These are phyloP conservation scores for Kurtzmaniella fragi DNA, from an alignment of 805 yeast genomes.

Conservation along the genomic window DNA sequence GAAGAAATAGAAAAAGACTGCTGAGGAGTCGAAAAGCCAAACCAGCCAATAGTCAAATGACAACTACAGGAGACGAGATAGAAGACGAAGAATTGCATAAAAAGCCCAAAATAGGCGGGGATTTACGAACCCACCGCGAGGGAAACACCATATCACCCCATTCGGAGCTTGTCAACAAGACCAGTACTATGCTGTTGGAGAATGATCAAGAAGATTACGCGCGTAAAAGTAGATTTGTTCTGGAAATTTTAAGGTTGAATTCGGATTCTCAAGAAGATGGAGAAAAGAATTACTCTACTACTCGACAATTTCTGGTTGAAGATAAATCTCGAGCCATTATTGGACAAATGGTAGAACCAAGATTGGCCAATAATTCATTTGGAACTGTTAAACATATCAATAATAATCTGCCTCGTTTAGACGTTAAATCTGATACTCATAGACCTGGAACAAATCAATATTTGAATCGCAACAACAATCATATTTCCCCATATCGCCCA, in stretches of 20 bases:
- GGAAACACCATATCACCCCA: background rate
- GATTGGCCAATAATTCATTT: conserved; percentile 9
- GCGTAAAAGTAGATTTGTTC: conserved; percentile 16
- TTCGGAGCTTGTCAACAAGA: conserved; percentile 1
- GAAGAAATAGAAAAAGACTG: conserved; percentile 79
- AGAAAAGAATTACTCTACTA: conserved; percentile 29
- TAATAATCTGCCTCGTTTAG: background rate
- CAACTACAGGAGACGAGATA: conserved; percentile 1
- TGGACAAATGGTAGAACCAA: conserved; percentile 42
- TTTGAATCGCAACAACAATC: background rate
- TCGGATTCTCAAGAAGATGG: conserved; percentile 30
- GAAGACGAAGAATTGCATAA: background rate
- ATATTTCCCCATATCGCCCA: background rate
- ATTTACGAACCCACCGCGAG: background rate
- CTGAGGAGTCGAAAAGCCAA: conserved; percentile 19
- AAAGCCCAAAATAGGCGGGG: background rate
- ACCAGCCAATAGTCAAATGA: conserved; percentile 3
- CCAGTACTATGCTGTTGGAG: background rate
- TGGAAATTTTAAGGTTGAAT: conserved; percentile 30
- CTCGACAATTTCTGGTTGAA: conserved; percentile 20
- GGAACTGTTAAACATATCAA: conserved; percentile 3
- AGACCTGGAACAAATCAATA: background rate
- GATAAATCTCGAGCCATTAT: conserved; percentile 45
- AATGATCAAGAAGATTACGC: background rate
- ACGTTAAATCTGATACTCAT: background rate